Percentiles rank a stretch among this genome's conserved stretches.
These are phyloP conservation scores for Trypanosomatidae sp. DNA, from an alignment of 208 protist genomes.

Conservation along the genomic window DNA sequence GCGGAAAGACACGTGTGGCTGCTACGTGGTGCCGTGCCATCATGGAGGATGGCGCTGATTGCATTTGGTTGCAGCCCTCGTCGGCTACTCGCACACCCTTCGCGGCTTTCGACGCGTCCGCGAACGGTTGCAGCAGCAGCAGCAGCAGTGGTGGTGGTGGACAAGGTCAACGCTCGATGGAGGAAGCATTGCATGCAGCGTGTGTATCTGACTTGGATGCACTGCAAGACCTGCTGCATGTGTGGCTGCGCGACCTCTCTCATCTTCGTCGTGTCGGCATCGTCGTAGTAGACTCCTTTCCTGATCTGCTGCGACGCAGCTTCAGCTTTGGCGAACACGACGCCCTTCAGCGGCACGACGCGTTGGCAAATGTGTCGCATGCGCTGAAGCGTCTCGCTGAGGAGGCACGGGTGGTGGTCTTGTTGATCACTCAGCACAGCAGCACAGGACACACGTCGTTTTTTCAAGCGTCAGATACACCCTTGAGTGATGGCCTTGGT, in stretches of 20 bases:
- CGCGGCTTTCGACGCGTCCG: neutral
- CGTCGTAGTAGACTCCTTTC: constrained; percentile 66
- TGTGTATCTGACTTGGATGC: constrained; percentile 11
- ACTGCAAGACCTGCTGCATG: constrained; percentile 16
- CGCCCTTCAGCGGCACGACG: constrained; percentile 42
- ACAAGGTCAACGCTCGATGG: no score
- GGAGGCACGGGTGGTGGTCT: constrained; percentile 31
- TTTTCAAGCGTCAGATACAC: no score
- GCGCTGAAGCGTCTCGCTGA: constrained; percentile 60
- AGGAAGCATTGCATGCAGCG: constrained; percentile 19
- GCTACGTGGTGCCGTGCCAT: constrained; percentile 21
- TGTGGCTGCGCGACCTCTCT: constrained; percentile 3
- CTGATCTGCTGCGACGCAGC: constrained; percentile 38
- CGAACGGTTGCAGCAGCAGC: no score
- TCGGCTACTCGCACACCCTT: neutral
- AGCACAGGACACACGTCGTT: no score
- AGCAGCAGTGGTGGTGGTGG: no score
- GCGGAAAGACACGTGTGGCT: constrained; percentile 40
- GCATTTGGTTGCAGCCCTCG: constrained; percentile 30
- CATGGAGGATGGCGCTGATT: neutral
- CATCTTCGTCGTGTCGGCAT: constrained; percentile 25
- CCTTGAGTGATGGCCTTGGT: no score
- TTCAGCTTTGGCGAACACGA: constrained; percentile 42
- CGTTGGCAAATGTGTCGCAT: constrained; percentile 35
- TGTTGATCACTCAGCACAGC: constrained; percentile 41